phyloP scores from a whole-genome alignment of 257 asterid genomes.

The Solanum habrochaites region DNA sequence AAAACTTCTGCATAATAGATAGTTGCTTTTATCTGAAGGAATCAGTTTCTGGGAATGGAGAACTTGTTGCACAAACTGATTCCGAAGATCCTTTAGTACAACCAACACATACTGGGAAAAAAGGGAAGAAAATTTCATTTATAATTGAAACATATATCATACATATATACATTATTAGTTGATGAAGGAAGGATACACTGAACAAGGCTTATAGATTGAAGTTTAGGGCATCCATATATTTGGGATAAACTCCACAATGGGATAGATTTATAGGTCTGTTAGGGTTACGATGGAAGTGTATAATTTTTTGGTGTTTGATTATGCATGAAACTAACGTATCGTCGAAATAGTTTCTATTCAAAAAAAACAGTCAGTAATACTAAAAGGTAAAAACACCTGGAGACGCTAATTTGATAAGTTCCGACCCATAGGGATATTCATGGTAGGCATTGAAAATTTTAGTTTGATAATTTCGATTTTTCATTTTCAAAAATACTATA shows the following conservation, averaged over 20 bases:
- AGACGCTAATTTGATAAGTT: too few relatives aligned
- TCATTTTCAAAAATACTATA: too few relatives aligned
- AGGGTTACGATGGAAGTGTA: background rate
- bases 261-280: background rate
- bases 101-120: conserved; percentile 54
- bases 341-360: background rate
- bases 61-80: conserved; percentile 30
- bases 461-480: too few relatives aligned
- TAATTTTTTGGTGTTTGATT: background rate
- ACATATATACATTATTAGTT: background rate
- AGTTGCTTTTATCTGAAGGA: conserved; percentile 13
- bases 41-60: conserved; percentile 47
- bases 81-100: conserved; percentile 47
- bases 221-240: background rate
- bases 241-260: background rate
- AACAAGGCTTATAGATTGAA: background rate
- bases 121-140: background rate
- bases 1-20: background rate
- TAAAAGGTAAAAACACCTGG: too few relatives aligned
- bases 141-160: background rate
- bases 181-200: background rate
- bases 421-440: too few relatives aligned
- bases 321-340: background rate
- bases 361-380: too few relatives aligned
- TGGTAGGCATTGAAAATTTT: too few relatives aligned